Evolutionary conservation across 192 early-diverging fungal genomes (phyloP).

Genomic region (Coemansia nantahalensis): DNA sequence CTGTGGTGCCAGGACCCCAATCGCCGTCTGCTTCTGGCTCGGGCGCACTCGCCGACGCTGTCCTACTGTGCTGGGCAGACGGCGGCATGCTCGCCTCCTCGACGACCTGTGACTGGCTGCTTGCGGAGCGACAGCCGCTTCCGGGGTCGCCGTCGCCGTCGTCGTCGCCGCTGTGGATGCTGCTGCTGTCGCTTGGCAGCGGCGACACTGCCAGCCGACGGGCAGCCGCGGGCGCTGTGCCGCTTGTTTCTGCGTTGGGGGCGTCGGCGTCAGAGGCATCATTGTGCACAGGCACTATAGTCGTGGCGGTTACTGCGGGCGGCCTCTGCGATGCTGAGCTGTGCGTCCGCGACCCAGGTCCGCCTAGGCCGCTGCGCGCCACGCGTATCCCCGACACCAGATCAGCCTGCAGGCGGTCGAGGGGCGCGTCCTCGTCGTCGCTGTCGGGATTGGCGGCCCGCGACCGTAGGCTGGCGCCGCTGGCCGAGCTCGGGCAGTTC

Average conservation of each 20-base stretch:
- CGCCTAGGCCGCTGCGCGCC: neutral
- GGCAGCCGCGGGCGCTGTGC: too few species aligned
- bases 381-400: constrained; percentile 19
- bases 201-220: too few species aligned
- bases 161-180: too few species aligned
- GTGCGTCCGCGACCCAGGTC: neutral
- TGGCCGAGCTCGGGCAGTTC: neutral
- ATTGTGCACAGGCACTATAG: neutral
- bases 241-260: neutral
- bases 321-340: constrained; percentile 2
- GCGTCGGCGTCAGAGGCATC: neutral
- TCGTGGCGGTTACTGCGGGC: neutral
- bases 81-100: too few species aligned
- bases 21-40: too few species aligned
- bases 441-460: neutral
- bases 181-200: too few species aligned
- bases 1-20: too few species aligned
- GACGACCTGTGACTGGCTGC: too few species aligned
- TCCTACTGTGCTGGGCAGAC: too few species aligned
- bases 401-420: constrained; percentile 34
- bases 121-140: too few species aligned
- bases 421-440: constrained; percentile 45
- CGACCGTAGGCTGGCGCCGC: neutral
- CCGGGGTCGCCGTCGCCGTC: too few species aligned
- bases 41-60: too few species aligned